These are phyloP conservation scores for Sclerospora graminicola DNA, from an alignment of 352 stramenopile species.

Conservation along the genomic window DNA sequence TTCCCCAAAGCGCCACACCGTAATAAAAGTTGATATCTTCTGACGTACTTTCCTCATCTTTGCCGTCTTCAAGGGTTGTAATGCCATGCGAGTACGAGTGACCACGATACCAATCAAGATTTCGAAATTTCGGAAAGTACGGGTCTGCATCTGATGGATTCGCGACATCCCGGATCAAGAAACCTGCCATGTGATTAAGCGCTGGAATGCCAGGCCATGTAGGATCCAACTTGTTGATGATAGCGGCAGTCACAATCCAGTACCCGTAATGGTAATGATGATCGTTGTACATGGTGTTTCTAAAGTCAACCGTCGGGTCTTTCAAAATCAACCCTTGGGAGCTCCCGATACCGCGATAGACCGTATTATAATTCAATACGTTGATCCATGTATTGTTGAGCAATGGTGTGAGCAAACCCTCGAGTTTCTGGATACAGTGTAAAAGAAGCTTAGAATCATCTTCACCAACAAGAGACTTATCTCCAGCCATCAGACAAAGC, in stretches of 20 bases:
- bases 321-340: conserved; percentile 30
- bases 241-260: conserved; percentile 27
- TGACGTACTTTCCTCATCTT: conserved; percentile 40
- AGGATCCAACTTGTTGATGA: conserved; percentile 34
- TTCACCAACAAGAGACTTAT: conserved; percentile 26
- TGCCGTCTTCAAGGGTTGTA: conserved; percentile 30
- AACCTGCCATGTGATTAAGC: conserved; percentile 27
- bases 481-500: conserved; percentile 34
- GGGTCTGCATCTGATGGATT: conserved; percentile 29
- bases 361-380: conserved; percentile 30
- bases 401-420: conserved; percentile 26
- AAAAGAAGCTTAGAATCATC: conserved; percentile 32
- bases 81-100: no score
- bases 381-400: conserved; percentile 33
- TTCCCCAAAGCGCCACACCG: conserved; percentile 29
- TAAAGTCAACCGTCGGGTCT: conserved; percentile 35
- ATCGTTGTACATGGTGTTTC: no score
- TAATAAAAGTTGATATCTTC: conserved; percentile 46
- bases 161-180: conserved; percentile 32
- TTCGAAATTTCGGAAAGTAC: conserved; percentile 33
- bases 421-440: conserved; percentile 27
- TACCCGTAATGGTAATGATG: no score
- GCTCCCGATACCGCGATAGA: conserved; percentile 38
- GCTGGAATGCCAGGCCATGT: conserved; percentile 20
- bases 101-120: conserved; percentile 37